A percentile compares a stretch with the other conserved stretches of the same genome.
phyloP scores from a whole-genome alignment of 306 rosid species.

The Clitoria ternatea region DNA sequence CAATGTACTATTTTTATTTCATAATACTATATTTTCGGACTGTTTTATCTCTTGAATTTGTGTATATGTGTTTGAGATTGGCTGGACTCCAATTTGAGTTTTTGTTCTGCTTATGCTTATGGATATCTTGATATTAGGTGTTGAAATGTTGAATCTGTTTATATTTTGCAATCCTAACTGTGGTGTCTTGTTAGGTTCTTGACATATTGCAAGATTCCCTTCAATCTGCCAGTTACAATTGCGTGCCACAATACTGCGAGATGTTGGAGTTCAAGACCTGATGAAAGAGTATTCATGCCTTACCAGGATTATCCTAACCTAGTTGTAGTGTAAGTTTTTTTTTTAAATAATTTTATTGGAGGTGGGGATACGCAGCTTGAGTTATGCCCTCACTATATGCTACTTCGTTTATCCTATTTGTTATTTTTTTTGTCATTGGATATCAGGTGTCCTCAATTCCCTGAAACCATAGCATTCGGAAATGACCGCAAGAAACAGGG shows the following conservation, averaged over 20 bases:
- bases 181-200: slow-evolving; percentile 54
- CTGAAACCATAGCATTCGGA: slow-evolving; percentile 71
- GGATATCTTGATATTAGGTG: neutral
- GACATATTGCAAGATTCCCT: slow-evolving; percentile 64
- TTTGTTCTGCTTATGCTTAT: neutral
- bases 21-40: neutral
- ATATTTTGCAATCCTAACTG: slow-evolving; percentile 11
- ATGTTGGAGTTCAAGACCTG: slow-evolving; percentile 69
- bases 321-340: slow-evolving; percentile 50
- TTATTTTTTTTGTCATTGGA: slow-evolving; percentile 11
- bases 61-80: neutral
- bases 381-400: slow-evolving; percentile 8
- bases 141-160: slow-evolving; percentile 8
- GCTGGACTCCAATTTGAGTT: neutral
- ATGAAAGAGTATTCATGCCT: slow-evolving; percentile 52
- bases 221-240: slow-evolving; percentile 58
- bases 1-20: slow-evolving; percentile 20
- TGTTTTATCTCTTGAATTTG: neutral
- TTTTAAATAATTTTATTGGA: neutral
- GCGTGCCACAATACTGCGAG: slow-evolving; percentile 69
- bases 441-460: slow-evolving; percentile 67
- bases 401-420: slow-evolving; percentile 6
- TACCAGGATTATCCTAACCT: slow-evolving; percentile 66
- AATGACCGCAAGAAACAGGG: slow-evolving; percentile 59
- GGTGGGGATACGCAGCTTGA: slow-evolving; percentile 11